These are phyloP conservation scores for Phaeomoniella chlamydospora DNA, from an alignment of 2,329 filamentous ascomycete species.

Conservation along the genomic window DNA sequence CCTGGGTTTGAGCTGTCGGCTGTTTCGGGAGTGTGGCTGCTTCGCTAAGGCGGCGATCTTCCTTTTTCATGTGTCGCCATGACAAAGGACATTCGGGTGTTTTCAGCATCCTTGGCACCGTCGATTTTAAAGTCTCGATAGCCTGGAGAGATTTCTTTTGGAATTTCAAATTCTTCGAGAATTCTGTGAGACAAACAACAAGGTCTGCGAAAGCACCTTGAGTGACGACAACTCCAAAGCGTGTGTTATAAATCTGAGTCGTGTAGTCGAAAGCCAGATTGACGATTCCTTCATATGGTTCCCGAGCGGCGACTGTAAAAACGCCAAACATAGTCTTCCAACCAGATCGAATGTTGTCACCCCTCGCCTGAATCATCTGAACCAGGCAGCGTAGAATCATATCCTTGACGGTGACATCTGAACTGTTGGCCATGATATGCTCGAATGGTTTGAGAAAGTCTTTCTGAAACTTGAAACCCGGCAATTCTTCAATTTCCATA, in stretches of 20 bases:
- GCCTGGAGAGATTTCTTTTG: slow-evolving; percentile 97
- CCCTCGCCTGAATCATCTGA: slow-evolving; percentile 96
- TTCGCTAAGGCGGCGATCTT: slow-evolving; percentile 26
- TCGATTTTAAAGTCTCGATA: slow-evolving; percentile 86
- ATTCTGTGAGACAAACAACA: slow-evolving; percentile 91
- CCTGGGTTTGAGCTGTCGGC: slow-evolving; percentile 68
- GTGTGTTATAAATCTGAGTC: slow-evolving; percentile 83
- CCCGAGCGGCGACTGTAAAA: slow-evolving; percentile 86
- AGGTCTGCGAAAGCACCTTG: slow-evolving; percentile 95
- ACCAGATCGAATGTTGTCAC: slow-evolving; percentile 91
- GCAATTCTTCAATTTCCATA: slow-evolving; percentile 93
- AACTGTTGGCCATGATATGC: slow-evolving; percentile 89
- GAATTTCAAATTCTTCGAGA: slow-evolving; percentile 96
- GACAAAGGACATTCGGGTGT: slow-evolving; percentile 91
- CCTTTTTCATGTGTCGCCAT: slow-evolving; percentile 39
- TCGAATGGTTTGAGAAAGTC: slow-evolving; percentile 98
- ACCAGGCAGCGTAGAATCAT: slow-evolving; percentile 92
- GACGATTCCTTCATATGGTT: slow-evolving; percentile 89
- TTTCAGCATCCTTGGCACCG: slow-evolving; percentile 86
- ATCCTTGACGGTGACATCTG: slow-evolving; percentile 84
- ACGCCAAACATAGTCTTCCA: slow-evolving; percentile 99
- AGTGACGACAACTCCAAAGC: slow-evolving; percentile 89
- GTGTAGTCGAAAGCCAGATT: slow-evolving; percentile 96
- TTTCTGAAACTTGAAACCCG: slow-evolving; percentile 99
- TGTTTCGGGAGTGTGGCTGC: slow-evolving; percentile 41